A percentile compares a stretch with the other conserved stretches of the same genome.
Evolutionary conservation across 805 yeast species (phyloP).

Genomic region (Candida vaughaniae): DNA sequence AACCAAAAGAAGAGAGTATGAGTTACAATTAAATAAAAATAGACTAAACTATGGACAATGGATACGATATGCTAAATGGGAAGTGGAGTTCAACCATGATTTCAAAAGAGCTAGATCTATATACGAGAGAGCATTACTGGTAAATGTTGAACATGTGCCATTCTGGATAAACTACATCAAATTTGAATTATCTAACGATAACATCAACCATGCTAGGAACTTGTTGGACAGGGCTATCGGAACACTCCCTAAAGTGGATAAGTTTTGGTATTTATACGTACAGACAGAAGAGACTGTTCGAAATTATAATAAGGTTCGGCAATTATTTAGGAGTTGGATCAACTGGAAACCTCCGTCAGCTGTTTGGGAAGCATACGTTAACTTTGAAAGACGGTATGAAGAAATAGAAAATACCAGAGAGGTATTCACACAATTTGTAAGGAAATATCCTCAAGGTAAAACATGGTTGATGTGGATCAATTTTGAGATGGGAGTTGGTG

Average conservation of each 20-base stretch:
- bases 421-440: slow-evolving; percentile 56
- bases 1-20: slow-evolving; percentile 77
- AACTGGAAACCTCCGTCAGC: slow-evolving; percentile 65
- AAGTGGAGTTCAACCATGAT: slow-evolving; percentile 71
- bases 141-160: slow-evolving; percentile 72
- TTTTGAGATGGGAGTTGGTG: slow-evolving; percentile 48
- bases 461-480: slow-evolving; percentile 77
- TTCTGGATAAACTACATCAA: slow-evolving; percentile 85
- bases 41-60: slow-evolving; percentile 82
- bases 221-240: slow-evolving; percentile 75
- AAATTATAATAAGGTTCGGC: slow-evolving; percentile 59
- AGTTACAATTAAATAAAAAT: slow-evolving; percentile 83
- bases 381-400: slow-evolving; percentile 68
- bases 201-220: slow-evolving; percentile 86
- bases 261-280: slow-evolving; percentile 82
- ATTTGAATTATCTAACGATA: slow-evolving; percentile 66
- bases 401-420: slow-evolving; percentile 55
- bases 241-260: slow-evolving; percentile 73
- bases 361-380: slow-evolving; percentile 76
- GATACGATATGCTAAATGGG: slow-evolving; percentile 90
- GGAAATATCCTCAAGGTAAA: slow-evolving; percentile 27
- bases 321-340: slow-evolving; percentile 77
- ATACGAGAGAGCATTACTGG: slow-evolving; percentile 82
- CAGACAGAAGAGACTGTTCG: slow-evolving; percentile 79
- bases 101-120: slow-evolving; percentile 78